Base-by-base conservation (phyloP, 371 early-diverging fungal genomes). In the Zychaea mexicana region DNA sequence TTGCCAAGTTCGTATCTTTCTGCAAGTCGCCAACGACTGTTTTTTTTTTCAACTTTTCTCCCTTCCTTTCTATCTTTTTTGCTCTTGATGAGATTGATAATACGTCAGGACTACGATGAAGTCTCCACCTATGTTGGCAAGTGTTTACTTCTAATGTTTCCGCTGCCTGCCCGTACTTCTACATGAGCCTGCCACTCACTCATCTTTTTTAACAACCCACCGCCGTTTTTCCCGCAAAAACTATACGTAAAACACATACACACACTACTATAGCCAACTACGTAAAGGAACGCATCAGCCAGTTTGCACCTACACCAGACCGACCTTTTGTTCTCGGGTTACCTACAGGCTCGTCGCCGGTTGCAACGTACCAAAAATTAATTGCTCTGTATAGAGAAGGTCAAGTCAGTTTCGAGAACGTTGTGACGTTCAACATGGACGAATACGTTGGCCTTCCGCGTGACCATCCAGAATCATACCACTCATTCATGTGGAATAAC, bases 301-400 rank as follows among this genome's bases (percentile, higher is more conserved):
- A 90, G 65, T 94, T 92, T 70, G 82, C 75, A 3, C 94, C 95
- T 19, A 86, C 92, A 22, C 74, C 84, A 36, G 81, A 85, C 33
- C 79, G 87, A 60, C 94, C 94, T 3, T 94, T 93, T 69, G 94
- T 93, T 21, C 74, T 94, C 19, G 94, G 94, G 24, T 86, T 93
- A 8, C 94, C 93, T 52, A 93, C 93, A 5, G 94, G 93, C 9
- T 70, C 70, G 0, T 70, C 70, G 17, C 70, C 70, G 7, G 57
- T 70, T 36, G 70, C 66, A 27, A 57, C 58, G 1, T 94, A 94
- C 79, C 57, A 66, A 72, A 77, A 58, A 36, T 52, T 72, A 6
- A 84, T 82, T 28, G 75, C 78, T n/a, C 69, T 82, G 15, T 81
- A 72, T 66, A 78, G 76, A 47, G 71, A 76, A 31, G 81, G 82